Evolutionary conservation across 2,329 filamentous ascomycete genomes (phyloP).

Genomic region (Talaromyces pinophilus): DNA sequence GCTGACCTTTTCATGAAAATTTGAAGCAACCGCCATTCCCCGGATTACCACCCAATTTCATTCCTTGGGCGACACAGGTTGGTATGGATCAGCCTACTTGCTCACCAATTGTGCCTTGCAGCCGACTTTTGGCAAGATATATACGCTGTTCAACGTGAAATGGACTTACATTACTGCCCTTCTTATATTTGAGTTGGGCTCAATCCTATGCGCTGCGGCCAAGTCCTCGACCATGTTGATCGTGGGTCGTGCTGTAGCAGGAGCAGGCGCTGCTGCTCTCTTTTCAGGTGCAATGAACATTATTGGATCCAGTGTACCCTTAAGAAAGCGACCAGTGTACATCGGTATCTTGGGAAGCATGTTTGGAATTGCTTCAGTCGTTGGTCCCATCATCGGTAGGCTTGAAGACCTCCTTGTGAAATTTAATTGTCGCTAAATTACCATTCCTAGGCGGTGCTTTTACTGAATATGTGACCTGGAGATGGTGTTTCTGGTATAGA

Average conservation of each 20-base stretch:
- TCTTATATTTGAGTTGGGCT: conserved; percentile 49
- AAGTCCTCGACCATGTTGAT: conserved; percentile 34
- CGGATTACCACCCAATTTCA: conserved; percentile 37
- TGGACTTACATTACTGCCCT: conserved; percentile 45
- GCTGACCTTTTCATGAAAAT: background rate
- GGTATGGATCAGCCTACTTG: conserved; percentile 35
- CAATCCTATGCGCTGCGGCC: conserved; percentile 44
- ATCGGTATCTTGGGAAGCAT: conserved; percentile 31
- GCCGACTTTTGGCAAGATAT: conserved; percentile 46
- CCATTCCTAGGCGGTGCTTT: conserved; percentile 18
- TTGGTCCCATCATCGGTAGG: conserved; percentile 21
- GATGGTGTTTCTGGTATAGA: conserved; percentile 43
- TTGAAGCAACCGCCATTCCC: conserved; percentile 30
- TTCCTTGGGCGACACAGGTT: conserved; percentile 28
- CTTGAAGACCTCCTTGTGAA: too few species aligned
- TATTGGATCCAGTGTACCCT: conserved; percentile 29
- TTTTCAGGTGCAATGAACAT: conserved; percentile 30
- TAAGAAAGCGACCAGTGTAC: conserved; percentile 29
- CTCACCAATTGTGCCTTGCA: conserved; percentile 39
- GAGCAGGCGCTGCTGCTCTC: conserved; percentile 32
- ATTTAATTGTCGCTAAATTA: too few species aligned
- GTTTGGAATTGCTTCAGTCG: conserved; percentile 24
- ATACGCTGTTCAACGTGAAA: conserved; percentile 50
- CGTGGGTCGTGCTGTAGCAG: conserved; percentile 36
- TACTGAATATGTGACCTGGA: conserved; percentile 28